phyloP scores from a whole-genome alignment of 257 asterid species.

The Solanum arcanum region DNA sequence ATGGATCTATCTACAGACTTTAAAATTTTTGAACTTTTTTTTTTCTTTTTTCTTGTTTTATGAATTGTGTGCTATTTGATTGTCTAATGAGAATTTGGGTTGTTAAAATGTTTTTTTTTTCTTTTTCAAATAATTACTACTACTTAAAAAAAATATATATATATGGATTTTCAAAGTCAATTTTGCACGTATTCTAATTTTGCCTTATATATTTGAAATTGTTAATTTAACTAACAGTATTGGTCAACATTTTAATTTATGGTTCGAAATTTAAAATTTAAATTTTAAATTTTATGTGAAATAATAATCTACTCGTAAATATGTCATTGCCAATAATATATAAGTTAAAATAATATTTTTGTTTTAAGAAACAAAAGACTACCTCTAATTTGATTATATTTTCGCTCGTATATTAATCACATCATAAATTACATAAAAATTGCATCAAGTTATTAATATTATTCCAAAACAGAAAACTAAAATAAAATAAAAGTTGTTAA shows the following conservation, averaged over 20 bases:
- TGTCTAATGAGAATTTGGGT: neutral
- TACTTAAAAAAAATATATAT: neutral
- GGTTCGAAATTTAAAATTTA: accelerated
- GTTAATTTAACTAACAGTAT: neutral
- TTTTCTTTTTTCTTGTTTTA: neutral
- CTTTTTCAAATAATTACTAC: neutral
- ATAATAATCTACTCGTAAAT: neutral
- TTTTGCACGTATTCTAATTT: neutral
- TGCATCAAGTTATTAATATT: no score
- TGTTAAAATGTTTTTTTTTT: neutral
- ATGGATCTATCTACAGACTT: neutral
- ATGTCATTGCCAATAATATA: neutral
- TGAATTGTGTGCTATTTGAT: neutral
- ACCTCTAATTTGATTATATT: neutral
- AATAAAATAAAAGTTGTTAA: no score
- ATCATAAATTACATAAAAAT: no score
- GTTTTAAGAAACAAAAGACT: neutral
- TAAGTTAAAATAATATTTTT: neutral
- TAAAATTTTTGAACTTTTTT: neutral
- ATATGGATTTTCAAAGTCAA: neutral
- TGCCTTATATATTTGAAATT: neutral
- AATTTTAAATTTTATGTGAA: neutral
- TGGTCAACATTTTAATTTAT: neutral
- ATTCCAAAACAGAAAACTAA: no score
- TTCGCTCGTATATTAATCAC: neutral